Evolutionary conservation across 371 early-diverging fungal genomes (phyloP).

Genomic region (Mortierella sp.): DNA sequence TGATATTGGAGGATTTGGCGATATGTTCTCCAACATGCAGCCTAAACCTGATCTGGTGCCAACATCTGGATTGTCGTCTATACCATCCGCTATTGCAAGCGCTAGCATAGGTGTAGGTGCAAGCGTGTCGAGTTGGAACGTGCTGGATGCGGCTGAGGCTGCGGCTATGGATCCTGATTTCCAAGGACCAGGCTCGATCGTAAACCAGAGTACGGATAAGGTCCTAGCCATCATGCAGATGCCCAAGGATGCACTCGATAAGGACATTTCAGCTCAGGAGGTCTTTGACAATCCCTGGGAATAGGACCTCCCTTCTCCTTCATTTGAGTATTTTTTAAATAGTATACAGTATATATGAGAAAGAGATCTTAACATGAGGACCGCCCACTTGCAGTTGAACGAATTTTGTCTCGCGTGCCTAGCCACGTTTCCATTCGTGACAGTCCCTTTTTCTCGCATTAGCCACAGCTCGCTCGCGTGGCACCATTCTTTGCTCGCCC

Average conservation of each 20-base stretch:
- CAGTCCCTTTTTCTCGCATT: no score
- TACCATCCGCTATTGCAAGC: not conserved
- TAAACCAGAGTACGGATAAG: constrained; percentile 28
- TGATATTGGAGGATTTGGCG: constrained; percentile 36
- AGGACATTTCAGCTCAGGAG: constrained; percentile 48
- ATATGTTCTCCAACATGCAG: constrained; percentile 13
- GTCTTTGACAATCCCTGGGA: constrained; percentile 56
- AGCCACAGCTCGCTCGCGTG: no score
- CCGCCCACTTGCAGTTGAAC: no score
- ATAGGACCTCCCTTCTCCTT: no score
- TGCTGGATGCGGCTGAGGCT: constrained; percentile 44
- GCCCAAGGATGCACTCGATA: constrained; percentile 49
- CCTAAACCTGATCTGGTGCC: not conserved
- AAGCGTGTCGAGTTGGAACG: constrained; percentile 23
- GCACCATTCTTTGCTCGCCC: no score
- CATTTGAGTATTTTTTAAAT: no score
- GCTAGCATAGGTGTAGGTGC: no score
- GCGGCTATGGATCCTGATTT: constrained; percentile 48
- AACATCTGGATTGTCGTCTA: not conserved
- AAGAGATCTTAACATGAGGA: no score
- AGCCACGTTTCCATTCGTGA: no score
- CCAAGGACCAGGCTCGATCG: constrained; percentile 19
- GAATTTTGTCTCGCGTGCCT: no score
- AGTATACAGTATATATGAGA: no score
- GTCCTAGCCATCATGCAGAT: constrained; percentile 53